A percentile compares a stretch with the other conserved stretches of the same genome.
Conservation (phyloP, 768 basidiomycete species). For the Leccinellum luteum region DNA sequence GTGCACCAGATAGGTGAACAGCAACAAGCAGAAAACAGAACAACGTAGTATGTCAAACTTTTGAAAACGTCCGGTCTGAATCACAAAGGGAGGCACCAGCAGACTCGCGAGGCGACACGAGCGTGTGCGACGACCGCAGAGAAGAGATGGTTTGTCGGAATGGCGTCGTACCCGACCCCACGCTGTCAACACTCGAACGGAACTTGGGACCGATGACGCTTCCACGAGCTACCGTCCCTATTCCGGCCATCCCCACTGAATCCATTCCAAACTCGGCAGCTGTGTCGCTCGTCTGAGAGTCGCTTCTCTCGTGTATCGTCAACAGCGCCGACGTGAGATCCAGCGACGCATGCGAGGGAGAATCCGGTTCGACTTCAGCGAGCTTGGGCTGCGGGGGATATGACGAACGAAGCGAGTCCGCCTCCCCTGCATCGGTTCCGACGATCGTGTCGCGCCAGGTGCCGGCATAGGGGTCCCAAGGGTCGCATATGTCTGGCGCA, state of each 20-base stretch:
- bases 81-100: background rate
- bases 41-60: background rate
- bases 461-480: constrained; percentile 23
- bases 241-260: constrained; percentile 40
- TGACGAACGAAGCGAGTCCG: constrained; percentile 9
- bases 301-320: constrained; percentile 2
- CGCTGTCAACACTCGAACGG: constrained; percentile 14
- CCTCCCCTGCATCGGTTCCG: constrained; percentile 23
- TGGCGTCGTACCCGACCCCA: constrained; percentile 5
- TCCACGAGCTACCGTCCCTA: constrained; percentile 42
- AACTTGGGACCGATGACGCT: constrained; percentile 23
- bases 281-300: background rate
- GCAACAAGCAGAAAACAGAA: background rate
- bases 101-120: background rate
- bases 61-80: constrained; percentile 9
- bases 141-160: constrained; percentile 2
- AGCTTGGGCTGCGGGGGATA: constrained; percentile 5
- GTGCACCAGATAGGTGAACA: background rate
- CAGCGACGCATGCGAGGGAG: constrained; percentile 26
- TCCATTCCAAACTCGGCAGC: constrained; percentile 21
- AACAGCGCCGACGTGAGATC: constrained; percentile 32
- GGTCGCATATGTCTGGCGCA: constrained; percentile 13
- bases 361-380: constrained; percentile 8
- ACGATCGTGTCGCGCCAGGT: constrained; percentile 31
- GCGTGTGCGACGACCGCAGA: constrained; percentile 4